These are phyloP conservation scores for Paecilomyces formosus DNA, from an alignment of 2,329 filamentous ascomycete species.

Conservation along the genomic window DNA sequence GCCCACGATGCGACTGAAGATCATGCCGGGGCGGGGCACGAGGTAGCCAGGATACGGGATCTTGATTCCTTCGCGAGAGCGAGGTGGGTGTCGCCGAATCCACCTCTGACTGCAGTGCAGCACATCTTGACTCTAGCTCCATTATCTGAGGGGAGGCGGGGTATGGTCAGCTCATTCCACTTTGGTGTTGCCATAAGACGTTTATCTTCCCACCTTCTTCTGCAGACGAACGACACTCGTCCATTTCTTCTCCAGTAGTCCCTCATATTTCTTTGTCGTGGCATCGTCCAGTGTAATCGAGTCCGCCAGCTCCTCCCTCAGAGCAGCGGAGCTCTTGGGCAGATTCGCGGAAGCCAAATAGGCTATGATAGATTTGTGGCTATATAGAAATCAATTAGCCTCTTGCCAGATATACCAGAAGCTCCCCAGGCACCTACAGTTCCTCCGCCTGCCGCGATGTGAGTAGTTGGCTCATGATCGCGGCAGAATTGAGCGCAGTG, in stretches of 20 bases:
- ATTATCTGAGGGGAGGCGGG: slow-evolving; percentile 59
- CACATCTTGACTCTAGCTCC: slow-evolving; percentile 75
- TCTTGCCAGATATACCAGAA: neutral
- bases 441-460: slow-evolving; percentile 78
- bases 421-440: slow-evolving; percentile 56
- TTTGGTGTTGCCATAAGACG: neutral
- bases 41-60: slow-evolving; percentile 83
- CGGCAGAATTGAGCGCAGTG: slow-evolving; percentile 6
- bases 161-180: slow-evolving; percentile 3
- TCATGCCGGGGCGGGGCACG: slow-evolving; percentile 71
- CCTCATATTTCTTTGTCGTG: slow-evolving; percentile 90
- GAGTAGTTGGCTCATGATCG: slow-evolving; percentile 64
- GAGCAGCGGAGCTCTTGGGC: slow-evolving; percentile 58
- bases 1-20: slow-evolving; percentile 71
- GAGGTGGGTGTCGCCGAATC: slow-evolving; percentile 76
- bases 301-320: slow-evolving; percentile 71
- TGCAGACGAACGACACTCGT: slow-evolving; percentile 89
- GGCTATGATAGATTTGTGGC: slow-evolving; percentile 88
- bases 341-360: slow-evolving; percentile 73
- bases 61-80: slow-evolving; percentile 70
- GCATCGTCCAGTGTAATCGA: slow-evolving; percentile 63
- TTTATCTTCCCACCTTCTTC: slow-evolving; percentile 63
- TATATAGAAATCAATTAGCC: slow-evolving; percentile 29
- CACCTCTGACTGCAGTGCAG: slow-evolving; percentile 70
- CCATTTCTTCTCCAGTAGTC: slow-evolving; percentile 95